Percentiles rank a stretch among this genome's conserved stretches.
These are phyloP conservation scores for Rhamnella rubrinervis DNA, from an alignment of 331 rosid genomes.

Conservation along the genomic window DNA sequence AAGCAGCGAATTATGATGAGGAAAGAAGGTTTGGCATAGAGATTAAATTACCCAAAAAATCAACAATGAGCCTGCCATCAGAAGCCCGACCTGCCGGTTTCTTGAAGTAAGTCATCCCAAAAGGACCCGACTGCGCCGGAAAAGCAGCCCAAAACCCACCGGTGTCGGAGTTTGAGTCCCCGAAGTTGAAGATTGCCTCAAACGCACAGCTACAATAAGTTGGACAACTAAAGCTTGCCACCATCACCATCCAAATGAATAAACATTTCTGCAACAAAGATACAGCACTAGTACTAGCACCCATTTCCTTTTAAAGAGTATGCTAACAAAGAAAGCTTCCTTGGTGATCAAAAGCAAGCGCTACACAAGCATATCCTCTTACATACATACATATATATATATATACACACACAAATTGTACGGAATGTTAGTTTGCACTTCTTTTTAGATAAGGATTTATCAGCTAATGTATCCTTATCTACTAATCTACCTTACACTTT, in stretches of 20 bases:
- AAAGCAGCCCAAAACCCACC: slow-evolving; percentile 72
- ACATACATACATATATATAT: no score
- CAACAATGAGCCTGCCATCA: slow-evolving; percentile 75
- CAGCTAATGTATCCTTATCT: no score
- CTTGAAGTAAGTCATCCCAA: slow-evolving; percentile 68
- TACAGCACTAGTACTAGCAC: neutral
- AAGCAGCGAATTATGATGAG: no score
- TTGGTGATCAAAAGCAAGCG: no score
- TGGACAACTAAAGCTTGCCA: slow-evolving; percentile 17
- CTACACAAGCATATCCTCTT: no score
- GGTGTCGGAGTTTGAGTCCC: slow-evolving; percentile 67
- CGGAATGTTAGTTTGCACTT: no score
- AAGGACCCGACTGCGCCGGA: slow-evolving; percentile 59
- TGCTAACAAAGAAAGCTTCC: no score
- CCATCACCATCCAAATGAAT: slow-evolving; percentile 7
- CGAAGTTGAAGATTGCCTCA: slow-evolving; percentile 72
- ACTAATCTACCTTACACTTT: no score
- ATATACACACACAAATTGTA: no score
- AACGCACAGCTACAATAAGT: slow-evolving; percentile 46
- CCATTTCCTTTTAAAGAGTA: slow-evolving; percentile 6
- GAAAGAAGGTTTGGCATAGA: no score
- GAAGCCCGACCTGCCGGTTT: slow-evolving; percentile 67
- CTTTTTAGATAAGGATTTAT: no score
- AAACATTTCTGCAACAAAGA: slow-evolving; percentile 10
- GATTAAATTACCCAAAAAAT: slow-evolving; percentile 58